Conservation (phyloP, 2,329 filamentous ascomycete species). For the Aphanoascus verrucosus region DNA sequence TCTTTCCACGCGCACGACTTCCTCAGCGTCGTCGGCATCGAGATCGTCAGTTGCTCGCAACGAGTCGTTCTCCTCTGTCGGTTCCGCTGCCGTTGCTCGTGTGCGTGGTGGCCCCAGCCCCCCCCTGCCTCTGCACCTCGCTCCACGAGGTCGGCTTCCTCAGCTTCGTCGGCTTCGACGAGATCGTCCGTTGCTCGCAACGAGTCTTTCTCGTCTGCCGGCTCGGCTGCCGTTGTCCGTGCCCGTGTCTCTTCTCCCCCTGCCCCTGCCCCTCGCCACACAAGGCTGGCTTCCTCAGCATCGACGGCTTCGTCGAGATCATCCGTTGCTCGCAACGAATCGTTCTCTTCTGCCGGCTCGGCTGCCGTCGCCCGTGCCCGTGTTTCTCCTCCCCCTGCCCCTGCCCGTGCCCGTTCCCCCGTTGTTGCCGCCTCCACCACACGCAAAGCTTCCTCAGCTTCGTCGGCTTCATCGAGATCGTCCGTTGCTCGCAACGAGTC, state of each 20-base stretch:
- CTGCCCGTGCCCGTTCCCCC: background rate
- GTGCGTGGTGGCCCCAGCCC: background rate
- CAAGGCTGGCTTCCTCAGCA: too few relatives aligned
- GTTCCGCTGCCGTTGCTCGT: background rate
- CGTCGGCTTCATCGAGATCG: background rate
- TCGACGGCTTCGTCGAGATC: background rate
- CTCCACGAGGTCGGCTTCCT: too few relatives aligned
- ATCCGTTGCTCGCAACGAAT: constrained; percentile 1
- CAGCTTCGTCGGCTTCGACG: too few relatives aligned
- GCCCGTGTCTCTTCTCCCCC: background rate
- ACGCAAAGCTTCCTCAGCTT: too few relatives aligned
- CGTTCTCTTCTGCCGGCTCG: background rate
- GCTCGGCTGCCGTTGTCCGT: background rate
- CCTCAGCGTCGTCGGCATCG: background rate
- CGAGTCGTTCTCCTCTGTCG: constrained; percentile 3
- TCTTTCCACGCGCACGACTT: background rate
- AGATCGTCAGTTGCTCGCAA: too few relatives aligned
- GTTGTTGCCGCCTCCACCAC: constrained; percentile 1
- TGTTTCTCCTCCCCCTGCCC: background rate
- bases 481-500: constrained; percentile 2
- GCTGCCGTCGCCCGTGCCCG: background rate
- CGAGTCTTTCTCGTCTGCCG: constrained; percentile 4
- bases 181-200: too few relatives aligned
- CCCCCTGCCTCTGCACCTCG: background rate
- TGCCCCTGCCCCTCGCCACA: background rate